Evolutionary conservation across 805 yeast genomes (phyloP), one percentile per base, ranked within the genome.

Genomic region (Yamadazyma tumulicola): DNA sequence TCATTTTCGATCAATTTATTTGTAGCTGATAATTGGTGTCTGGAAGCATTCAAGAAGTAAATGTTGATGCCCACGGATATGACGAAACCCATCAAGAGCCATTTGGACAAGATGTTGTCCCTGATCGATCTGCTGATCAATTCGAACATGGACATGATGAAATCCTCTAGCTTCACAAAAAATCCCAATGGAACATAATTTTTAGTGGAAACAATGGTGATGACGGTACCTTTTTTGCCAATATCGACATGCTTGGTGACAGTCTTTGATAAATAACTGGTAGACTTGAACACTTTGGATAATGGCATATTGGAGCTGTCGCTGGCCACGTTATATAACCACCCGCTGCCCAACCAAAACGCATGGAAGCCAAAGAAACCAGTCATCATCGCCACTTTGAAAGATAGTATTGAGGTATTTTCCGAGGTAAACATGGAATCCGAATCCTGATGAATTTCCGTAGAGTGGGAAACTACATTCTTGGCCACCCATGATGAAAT

Each of bases 21-120:
- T 22, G 66, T 55, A 35, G 74, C 60, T 37, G 65, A 59, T 6
- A 76, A 67, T 47, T 82, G 85, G 35, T 72, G 69, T 57, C 85
- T 75, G n/a, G 95, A 83, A 38, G 86, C 93, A 51, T 87, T 86
- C 56, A 91, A 73, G 46, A 93, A 71, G 58, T 89, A 91, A 32
- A 84, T 78, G 56, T 93, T 93, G 44, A 85, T 79, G 5, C 83
- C 79, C 36, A 86, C 74, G 45, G 95, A 84, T 44, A 85, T 64
- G 17, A 83, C 79, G 41, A 89, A 77, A 8, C 78, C 79, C 42
- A 84, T 69, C 29, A 89, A 74, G 34, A 88, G 68, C 43, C 80
- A 75, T 55, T 89, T 89, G 42, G 93, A 79, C 46, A 88, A 74
- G 42, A 86, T 65, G 35, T 81, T 83, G 57, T 89, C 96, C 48